These are phyloP conservation scores for Candida buenavistaensis DNA, from an alignment of 1,139 yeast genomes.

Conservation along the genomic window DNA sequence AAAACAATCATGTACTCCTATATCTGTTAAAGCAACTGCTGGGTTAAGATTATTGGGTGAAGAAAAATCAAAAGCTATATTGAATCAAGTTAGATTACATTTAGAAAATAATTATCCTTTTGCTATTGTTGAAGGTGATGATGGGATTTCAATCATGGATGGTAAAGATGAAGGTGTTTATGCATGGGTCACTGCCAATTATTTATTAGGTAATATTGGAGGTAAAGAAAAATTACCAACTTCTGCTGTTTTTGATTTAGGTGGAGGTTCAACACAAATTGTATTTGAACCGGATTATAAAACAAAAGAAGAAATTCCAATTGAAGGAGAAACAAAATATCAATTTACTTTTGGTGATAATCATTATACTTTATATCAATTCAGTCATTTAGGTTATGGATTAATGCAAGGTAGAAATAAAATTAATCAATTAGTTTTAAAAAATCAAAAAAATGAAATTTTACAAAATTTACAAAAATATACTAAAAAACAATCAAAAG, in stretches of 20 bases:
- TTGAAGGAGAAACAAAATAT: conserved; percentile 88
- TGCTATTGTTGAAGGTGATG: conserved; percentile 82
- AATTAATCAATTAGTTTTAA: conserved; percentile 62
- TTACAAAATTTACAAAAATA: conserved; percentile 20
- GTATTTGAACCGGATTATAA: conserved; percentile 87
- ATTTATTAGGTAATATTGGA: conserved; percentile 89
- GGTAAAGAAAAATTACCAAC: conserved; percentile 69
- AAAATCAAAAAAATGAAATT: conserved; percentile 35
- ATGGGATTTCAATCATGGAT: conserved; percentile 89
- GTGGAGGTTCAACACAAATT: conserved; percentile 98
- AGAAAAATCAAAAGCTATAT: conserved; percentile 65
- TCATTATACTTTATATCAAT: conserved; percentile 83
- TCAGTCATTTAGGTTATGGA: conserved; percentile 94
- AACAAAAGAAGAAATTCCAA: conserved; percentile 52
- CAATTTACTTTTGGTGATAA: conserved; percentile 77
- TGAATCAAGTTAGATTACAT: conserved; percentile 73
- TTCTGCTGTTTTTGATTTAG: conserved; percentile 95
- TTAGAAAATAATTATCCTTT: conserved; percentile 82
- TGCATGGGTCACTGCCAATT: conserved; percentile 98
- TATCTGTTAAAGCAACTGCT: conserved; percentile 97
- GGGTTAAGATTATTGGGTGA: conserved; percentile 88
- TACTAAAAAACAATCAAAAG: conserved; percentile 36
- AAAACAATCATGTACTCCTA: conserved; percentile 78
- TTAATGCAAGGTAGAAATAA: conserved; percentile 90
- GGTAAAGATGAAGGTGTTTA: conserved; percentile 98